These are phyloP conservation scores for Podila clonocystis DNA, from an alignment of 192 early-diverging fungal species.

Conservation along the genomic window DNA sequence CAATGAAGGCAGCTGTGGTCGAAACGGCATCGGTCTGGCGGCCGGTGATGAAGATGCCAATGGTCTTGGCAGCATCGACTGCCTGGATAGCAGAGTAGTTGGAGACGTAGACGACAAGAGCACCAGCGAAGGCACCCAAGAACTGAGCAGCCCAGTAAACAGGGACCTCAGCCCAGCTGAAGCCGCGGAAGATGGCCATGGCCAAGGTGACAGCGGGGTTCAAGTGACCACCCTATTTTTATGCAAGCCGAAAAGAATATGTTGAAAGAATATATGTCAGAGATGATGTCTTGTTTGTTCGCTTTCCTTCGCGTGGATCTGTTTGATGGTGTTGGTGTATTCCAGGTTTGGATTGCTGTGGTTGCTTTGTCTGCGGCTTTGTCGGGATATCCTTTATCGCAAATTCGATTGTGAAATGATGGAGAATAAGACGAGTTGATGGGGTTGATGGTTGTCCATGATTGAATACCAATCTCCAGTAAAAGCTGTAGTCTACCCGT, in stretches of 20 bases:
- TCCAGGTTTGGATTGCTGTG: too few relatives aligned
- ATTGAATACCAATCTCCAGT: too few relatives aligned
- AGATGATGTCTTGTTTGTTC: too few relatives aligned
- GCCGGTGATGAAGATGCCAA: constrained; percentile 48
- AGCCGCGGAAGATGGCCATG: constrained; percentile 71
- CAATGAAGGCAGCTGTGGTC: constrained; percentile 62
- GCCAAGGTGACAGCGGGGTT: constrained; percentile 83
- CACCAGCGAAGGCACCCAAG: constrained; percentile 76
- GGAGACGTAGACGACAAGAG: constrained; percentile 71
- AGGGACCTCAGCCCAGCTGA: constrained; percentile 75
- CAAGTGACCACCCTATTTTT: constrained; percentile 72
- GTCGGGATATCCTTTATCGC: too few relatives aligned
- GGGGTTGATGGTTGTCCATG: too few relatives aligned
- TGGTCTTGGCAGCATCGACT: constrained; percentile 46
- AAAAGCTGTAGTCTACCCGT: too few relatives aligned
- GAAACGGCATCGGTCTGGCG: constrained; percentile 51
- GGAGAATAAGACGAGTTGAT: too few relatives aligned
- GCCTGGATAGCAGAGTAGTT: constrained; percentile 69
- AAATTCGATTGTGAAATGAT: too few relatives aligned
- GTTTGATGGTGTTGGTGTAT: too few relatives aligned
- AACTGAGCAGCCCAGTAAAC: constrained; percentile 73
- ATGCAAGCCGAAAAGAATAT: not conserved
- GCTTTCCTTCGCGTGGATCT: too few relatives aligned
- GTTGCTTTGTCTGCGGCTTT: too few relatives aligned
- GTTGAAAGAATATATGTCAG: too few relatives aligned